A percentile compares a stretch with the other conserved stretches of the same genome.
These are phyloP conservation scores for Acephala macrosclerotiorum DNA, from an alignment of 2,329 filamentous ascomycete genomes.

Conservation along the genomic window DNA sequence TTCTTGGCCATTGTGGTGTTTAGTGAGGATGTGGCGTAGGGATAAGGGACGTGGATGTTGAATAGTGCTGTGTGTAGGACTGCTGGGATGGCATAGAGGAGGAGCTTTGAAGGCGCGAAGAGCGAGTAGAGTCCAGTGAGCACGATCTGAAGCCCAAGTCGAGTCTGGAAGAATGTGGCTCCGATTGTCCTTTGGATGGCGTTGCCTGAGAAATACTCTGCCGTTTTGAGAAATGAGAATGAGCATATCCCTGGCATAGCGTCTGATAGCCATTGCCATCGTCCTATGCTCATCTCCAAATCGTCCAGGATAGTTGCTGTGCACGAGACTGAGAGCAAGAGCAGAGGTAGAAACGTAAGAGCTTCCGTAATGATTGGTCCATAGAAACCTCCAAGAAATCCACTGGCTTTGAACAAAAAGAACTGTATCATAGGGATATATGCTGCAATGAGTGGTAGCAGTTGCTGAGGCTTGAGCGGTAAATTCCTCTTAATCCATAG, in stretches of 20 bases:
- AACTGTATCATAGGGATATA: slow-evolving; percentile 79
- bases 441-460: slow-evolving; percentile 77
- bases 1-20: slow-evolving; percentile 71
- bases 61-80: slow-evolving; percentile 73
- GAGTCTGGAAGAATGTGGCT: slow-evolving; percentile 68
- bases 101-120: slow-evolving; percentile 71
- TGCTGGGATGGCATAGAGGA: slow-evolving; percentile 74
- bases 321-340: slow-evolving; percentile 68
- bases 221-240: slow-evolving; percentile 67
- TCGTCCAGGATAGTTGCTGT: slow-evolving; percentile 71
- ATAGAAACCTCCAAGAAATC: slow-evolving; percentile 67
- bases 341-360: slow-evolving; percentile 74
- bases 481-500: slow-evolving; percentile 59
- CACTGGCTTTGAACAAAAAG: slow-evolving; percentile 72
- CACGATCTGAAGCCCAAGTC: slow-evolving; percentile 75
- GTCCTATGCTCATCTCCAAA: slow-evolving; percentile 59
- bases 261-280: slow-evolving; percentile 65
- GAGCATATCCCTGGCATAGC: slow-evolving; percentile 70
- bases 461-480: slow-evolving; percentile 55
- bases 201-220: slow-evolving; percentile 45
- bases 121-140: slow-evolving; percentile 70
- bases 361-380: slow-evolving; percentile 81
- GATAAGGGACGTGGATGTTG: slow-evolving; percentile 77
- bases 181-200: slow-evolving; percentile 63
- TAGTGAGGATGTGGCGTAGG: slow-evolving; percentile 64